These are phyloP conservation scores for Penicillium robsamsonii DNA, from an alignment of 495 filamentous ascomycete genomes.

Conservation along the genomic window DNA sequence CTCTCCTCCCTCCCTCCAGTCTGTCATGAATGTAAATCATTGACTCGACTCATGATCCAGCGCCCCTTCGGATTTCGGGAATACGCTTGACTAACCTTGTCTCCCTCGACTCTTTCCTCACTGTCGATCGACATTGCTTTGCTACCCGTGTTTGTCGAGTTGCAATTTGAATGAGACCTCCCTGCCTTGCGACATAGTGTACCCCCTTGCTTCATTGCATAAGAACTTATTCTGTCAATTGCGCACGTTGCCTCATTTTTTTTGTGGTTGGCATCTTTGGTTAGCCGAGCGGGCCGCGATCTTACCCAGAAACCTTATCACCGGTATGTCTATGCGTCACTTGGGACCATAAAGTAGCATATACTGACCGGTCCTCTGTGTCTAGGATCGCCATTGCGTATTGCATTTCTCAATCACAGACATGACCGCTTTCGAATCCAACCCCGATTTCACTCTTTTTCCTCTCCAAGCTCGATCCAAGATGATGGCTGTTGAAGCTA, in stretches of 20 bases:
- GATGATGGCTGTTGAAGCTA: constrained; percentile 42
- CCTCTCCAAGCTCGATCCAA: constrained; percentile 21
- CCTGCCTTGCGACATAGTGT: neutral
- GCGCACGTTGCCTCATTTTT: constrained; percentile 21
- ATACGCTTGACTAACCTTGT: constrained; percentile 5
- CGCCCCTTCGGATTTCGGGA: neutral
- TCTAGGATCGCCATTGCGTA: neutral
- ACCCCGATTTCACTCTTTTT: constrained; percentile 31
- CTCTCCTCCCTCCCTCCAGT: constrained; percentile 25
- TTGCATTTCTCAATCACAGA: neutral
- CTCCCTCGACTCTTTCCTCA: constrained; percentile 13
- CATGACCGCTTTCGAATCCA: constrained; percentile 14
- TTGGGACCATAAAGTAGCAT: constrained; percentile 3
- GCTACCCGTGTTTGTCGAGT: neutral
- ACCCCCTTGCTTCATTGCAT: constrained; percentile 25
- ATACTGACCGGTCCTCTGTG: neutral
- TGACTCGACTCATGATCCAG: neutral
- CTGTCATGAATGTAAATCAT: constrained; percentile 3
- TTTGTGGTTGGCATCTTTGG: constrained; percentile 24
- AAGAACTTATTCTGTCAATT: constrained; percentile 7
- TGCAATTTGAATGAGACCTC: constrained; percentile 16
- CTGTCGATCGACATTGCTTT: constrained; percentile 4
- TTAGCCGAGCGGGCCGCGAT: constrained; percentile 26
- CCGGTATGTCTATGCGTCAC: constrained; percentile 17
- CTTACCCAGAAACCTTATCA: constrained; percentile 23